Evolutionary conservation across 2,329 filamentous ascomycete species (phyloP).

Genomic region (Aspergillus sp.): DNA sequence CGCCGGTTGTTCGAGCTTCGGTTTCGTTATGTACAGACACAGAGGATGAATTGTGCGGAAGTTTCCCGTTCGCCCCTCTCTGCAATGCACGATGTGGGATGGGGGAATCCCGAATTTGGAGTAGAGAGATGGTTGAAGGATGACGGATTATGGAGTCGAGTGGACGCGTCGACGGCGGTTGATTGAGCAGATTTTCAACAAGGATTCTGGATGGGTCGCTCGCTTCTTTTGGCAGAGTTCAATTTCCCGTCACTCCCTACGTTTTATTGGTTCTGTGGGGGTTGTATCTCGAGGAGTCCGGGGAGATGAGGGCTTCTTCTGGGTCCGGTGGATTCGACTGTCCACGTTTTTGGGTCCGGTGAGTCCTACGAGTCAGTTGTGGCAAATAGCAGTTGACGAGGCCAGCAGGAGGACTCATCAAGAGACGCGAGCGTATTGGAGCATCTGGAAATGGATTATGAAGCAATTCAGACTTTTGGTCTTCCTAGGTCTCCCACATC

Average conservation of each 20-base stretch:
- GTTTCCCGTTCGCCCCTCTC: not conserved
- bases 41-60: not conserved
- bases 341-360: not conserved
- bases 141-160: not conserved
- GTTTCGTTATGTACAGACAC: not conserved
- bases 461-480: not conserved
- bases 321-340: not conserved
- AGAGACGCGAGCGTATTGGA: not conserved
- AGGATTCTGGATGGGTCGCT: not conserved
- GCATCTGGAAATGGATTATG: not conserved
- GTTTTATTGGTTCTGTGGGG: not conserved
- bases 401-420: not conserved
- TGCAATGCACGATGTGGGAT: conserved; percentile 6
- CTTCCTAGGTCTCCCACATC: not conserved
- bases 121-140: not conserved
- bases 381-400: not conserved
- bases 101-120: conserved; percentile 9
- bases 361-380: conserved; percentile 1
- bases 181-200: not conserved
- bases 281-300: not conserved
- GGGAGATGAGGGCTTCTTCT: conserved; percentile 3
- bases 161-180: not conserved
- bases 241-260: not conserved
- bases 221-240: not conserved
- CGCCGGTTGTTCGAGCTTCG: not conserved